Conservation (phyloP, 768 basidiomycete genomes). For the Hortiboletus campestris region DNA sequence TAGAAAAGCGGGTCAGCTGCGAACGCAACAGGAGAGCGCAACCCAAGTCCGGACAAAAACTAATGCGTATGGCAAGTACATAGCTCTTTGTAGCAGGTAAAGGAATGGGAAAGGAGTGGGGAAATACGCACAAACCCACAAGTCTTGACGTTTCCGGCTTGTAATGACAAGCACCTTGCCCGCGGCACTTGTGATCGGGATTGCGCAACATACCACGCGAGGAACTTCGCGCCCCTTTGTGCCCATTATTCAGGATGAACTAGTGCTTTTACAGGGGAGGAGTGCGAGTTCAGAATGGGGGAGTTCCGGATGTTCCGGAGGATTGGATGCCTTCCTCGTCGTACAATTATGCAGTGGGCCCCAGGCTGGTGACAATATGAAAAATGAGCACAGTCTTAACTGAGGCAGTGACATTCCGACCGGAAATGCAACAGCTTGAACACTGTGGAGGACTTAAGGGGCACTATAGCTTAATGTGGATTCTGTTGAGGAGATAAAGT, state of each 20-base stretch:
- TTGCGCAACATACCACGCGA: slow-evolving; percentile 88
- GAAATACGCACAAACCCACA: slow-evolving; percentile 82
- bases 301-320: neutral
- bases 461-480: slow-evolving; percentile 10
- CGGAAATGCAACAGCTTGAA: neutral
- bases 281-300: neutral
- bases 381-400: slow-evolving; percentile 5
- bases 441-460: slow-evolving; percentile 12
- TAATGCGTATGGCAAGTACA: neutral
- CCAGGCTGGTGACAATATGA: slow-evolving; percentile 3
- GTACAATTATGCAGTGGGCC: neutral
- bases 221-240: slow-evolving; percentile 79
- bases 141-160: slow-evolving; percentile 74
- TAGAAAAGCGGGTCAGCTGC: slow-evolving; percentile 31
- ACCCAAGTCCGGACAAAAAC: neutral
- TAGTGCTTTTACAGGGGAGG: slow-evolving; percentile 4
- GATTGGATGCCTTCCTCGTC: neutral
- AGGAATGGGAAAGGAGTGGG: slow-evolving; percentile 6
- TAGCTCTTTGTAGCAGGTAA: neutral
- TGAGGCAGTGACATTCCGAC: slow-evolving; percentile 7
- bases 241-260: slow-evolving; percentile 34
- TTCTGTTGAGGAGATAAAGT: neutral
- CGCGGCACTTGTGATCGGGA: slow-evolving; percentile 71
- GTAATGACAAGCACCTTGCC: slow-evolving; percentile 83
- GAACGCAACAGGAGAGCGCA: neutral